Percentiles rank a stretch among this genome's conserved stretches.
Evolutionary conservation across 2,329 filamentous ascomycete species (phyloP).

Genomic region (Neonectria hederae): DNA sequence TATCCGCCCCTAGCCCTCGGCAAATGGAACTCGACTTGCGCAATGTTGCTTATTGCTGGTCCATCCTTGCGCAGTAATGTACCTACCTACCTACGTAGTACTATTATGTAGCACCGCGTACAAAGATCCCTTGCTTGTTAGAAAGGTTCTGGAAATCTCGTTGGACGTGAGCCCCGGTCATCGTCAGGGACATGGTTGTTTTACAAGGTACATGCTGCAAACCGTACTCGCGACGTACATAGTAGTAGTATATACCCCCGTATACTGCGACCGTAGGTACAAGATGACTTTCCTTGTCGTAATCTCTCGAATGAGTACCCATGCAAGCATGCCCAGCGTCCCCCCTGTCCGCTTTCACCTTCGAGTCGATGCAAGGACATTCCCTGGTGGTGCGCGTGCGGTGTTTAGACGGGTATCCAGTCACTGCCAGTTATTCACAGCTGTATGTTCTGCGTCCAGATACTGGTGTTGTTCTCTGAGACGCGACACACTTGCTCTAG

Average conservation of each 20-base stretch:
- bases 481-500: conserved; percentile 4
- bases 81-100: no score
- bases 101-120: no score
- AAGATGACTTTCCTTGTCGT: conserved; percentile 4
- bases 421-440: conserved; percentile 4
- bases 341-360: conserved; percentile 14
- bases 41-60: neutral
- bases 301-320: conserved; percentile 12
- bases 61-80: no score
- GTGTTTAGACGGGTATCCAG: conserved; percentile 8
- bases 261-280: neutral
- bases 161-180: conserved; percentile 6
- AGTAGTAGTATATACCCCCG: neutral
- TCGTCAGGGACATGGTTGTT: conserved; percentile 2
- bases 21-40: neutral
- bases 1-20: conserved; percentile 6
- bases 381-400: conserved; percentile 14
- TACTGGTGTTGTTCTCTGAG: neutral
- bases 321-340: conserved; percentile 5
- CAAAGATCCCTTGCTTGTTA: neutral
- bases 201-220: neutral
- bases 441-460: neutral
- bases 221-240: neutral
- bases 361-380: conserved; percentile 10
- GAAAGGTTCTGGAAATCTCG: conserved; percentile 23